Evolutionary conservation across 2,329 filamentous ascomycete species (phyloP).

Genomic region (Chaetomiaceae sp.): DNA sequence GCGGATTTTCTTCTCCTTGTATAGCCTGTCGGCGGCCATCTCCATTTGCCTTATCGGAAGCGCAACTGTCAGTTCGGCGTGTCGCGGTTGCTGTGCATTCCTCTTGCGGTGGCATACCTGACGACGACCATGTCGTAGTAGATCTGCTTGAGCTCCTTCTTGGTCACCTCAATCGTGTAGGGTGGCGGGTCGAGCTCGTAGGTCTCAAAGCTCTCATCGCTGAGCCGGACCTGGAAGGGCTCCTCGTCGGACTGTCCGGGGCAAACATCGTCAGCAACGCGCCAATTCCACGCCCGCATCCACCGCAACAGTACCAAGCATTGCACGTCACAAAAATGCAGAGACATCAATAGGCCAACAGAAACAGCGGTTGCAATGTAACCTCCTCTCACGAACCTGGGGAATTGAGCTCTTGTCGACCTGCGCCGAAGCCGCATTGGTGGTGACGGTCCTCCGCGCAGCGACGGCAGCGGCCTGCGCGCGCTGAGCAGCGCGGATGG

Average conservation of each 20-base stretch:
- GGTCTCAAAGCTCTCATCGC: constrained; percentile 98
- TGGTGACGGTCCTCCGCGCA: constrained; percentile 75
- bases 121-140: constrained; percentile 96
- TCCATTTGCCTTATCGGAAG: constrained; percentile 77
- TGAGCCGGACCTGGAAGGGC: constrained; percentile 85
- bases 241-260: constrained; percentile 78
- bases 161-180: constrained; percentile 88
- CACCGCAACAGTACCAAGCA: neutral
- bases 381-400: constrained; percentile 33
- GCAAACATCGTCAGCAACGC: constrained; percentile 9
- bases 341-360: no score
- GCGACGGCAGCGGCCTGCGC: constrained; percentile 39
- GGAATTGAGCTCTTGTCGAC: constrained; percentile 67
- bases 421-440: constrained; percentile 87
- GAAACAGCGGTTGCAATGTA: no score
- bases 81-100: neutral
- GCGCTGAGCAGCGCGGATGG: constrained; percentile 47
- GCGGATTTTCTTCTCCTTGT: constrained; percentile 99
- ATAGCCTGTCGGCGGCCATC: constrained; percentile 96
- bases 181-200: constrained; percentile 96
- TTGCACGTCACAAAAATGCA: no score
- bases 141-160: constrained; percentile 98
- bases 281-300: neutral
- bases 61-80: neutral
- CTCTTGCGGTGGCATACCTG: constrained; percentile 57